Evolutionary conservation across 1,284 basidiomycete species (phyloP).

Genomic region (Xanthoconium separans): DNA sequence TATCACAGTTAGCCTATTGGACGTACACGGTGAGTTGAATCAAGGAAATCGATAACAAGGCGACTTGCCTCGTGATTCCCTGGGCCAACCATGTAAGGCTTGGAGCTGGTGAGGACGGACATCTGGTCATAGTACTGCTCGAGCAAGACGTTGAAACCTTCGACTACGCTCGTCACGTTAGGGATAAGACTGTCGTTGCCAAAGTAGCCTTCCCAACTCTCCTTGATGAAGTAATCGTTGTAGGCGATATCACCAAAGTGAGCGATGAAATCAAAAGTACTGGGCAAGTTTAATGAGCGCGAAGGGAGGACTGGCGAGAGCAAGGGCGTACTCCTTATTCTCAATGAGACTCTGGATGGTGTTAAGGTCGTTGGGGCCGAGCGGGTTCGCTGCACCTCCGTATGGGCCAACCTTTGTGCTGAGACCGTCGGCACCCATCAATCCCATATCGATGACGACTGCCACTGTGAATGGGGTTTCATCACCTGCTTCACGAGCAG

Average conservation of each 20-base stretch:
- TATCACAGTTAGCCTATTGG: constrained; percentile 21
- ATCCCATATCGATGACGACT: constrained; percentile 29
- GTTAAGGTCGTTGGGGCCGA: constrained; percentile 28
- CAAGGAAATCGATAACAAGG: background rate
- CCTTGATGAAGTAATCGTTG: constrained; percentile 30
- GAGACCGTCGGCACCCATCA: constrained; percentile 29
- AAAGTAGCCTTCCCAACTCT: constrained; percentile 31
- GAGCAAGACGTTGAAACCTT: constrained; percentile 27
- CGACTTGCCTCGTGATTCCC: constrained; percentile 27
- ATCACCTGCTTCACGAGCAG: constrained; percentile 22
- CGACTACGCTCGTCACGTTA: constrained; percentile 25
- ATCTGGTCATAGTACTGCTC: constrained; percentile 31
- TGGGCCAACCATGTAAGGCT: constrained; percentile 28
- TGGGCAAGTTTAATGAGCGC: constrained; percentile 5
- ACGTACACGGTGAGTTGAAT: background rate
- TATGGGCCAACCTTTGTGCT: constrained; percentile 30
- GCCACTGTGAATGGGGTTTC: constrained; percentile 21
- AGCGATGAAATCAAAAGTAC: constrained; percentile 28
- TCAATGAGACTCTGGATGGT: constrained; percentile 33
- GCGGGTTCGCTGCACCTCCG: constrained; percentile 21
- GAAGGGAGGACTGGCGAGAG: background rate
- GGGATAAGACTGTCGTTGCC: constrained; percentile 29
- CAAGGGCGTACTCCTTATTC: constrained; percentile 24
- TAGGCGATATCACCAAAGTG: constrained; percentile 30
- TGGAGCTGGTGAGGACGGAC: constrained; percentile 22